Evolutionary conservation across 2,329 filamentous ascomycete genomes (phyloP), one percentile per base, ranked within the genome.

Genomic region (Hypoxylon sp.): DNA sequence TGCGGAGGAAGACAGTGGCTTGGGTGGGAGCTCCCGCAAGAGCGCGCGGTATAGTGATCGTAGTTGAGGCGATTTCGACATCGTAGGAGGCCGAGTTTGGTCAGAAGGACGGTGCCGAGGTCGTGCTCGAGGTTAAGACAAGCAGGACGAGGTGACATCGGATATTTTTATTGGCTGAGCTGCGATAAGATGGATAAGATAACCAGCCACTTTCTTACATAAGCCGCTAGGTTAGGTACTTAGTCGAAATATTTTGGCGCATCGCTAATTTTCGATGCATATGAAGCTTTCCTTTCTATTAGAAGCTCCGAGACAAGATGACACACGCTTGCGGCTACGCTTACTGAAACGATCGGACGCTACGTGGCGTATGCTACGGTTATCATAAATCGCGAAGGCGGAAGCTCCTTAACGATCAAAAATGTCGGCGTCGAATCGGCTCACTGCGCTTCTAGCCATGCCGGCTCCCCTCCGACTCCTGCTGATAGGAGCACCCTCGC

Each of bases 11-110:
- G 71, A 87, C 77, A 2, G 32, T 1, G 85, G 82, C 5, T 89
- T 89, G 6, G 90, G 86, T 1, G 94, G 94, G 7, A 97, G 88
- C 81, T 97, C 93, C 77, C 94, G 93, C 58, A 98, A 88, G 74
- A 97, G 84, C 43, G 90, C 86, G 73, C 94, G 92, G 85, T 98
- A 98, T 75, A 97, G 85, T 34, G 92, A 88, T 73, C 92, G 92
- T 43, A 91, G 76, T 39, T 82, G 80, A 41, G 85, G 76, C 65
- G 83, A 77, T 59, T 73, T 77, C 1, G 80, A 72, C 71, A 78
- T 79, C 41, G n/a, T 56, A 52, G n/a, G 8, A 52, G n/a, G 8
- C 13, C 24, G 13, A 15, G 28, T 4, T 10, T 26, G n/a, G 49
- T 15, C 24, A 19, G 41, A 15, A n/a, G n/a, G n/a, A 30, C 20